Evolutionary conservation across 352 stramenopile genomes (phyloP).

Genomic region (Peronosclerospora sorghi): DNA sequence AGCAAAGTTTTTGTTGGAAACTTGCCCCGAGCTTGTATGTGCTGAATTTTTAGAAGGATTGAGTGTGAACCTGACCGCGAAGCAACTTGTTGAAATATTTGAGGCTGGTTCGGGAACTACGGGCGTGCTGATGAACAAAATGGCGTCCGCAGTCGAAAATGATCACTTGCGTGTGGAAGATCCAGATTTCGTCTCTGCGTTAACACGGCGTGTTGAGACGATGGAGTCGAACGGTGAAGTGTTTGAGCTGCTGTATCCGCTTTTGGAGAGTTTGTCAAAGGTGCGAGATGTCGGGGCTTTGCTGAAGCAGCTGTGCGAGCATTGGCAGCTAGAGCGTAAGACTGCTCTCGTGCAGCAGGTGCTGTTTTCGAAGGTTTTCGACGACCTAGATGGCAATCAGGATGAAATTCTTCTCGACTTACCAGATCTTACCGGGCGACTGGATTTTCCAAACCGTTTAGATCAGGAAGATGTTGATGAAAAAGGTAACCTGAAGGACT

Average conservation of each 20-base stretch:
- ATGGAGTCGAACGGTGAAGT: constrained; percentile 51
- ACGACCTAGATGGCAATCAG: constrained; percentile 76
- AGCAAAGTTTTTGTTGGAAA: constrained; percentile 39
- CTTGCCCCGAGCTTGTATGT: constrained; percentile 71
- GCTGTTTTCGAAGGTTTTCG: constrained; percentile 60
- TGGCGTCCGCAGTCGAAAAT: constrained; percentile 62
- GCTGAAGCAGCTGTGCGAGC: constrained; percentile 40
- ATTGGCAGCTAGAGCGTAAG: constrained; percentile 59
- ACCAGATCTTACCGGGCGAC: constrained; percentile 34
- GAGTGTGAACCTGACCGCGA: constrained; percentile 33
- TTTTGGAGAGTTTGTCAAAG: too few species aligned
- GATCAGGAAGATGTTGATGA: constrained; percentile 75
- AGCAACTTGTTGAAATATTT: constrained; percentile 64
- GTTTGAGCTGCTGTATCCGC: constrained; percentile 5
- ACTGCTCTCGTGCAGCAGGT: constrained; percentile 57
- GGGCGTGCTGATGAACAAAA: constrained; percentile 60
- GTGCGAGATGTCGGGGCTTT: constrained; percentile 44
- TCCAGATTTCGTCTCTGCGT: constrained; percentile 20
- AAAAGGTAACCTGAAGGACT: constrained; percentile 65
- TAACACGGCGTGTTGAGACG: constrained; percentile 16
- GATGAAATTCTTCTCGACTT: constrained; percentile 59
- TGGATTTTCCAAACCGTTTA: constrained; percentile 75
- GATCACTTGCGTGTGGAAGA: constrained; percentile 48
- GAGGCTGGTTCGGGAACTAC: constrained; percentile 46
- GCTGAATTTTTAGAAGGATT: constrained; percentile 81